phyloP scores from a whole-genome alignment of 2,329 filamentous ascomycete species.

The Elsinoe fawcettii region DNA sequence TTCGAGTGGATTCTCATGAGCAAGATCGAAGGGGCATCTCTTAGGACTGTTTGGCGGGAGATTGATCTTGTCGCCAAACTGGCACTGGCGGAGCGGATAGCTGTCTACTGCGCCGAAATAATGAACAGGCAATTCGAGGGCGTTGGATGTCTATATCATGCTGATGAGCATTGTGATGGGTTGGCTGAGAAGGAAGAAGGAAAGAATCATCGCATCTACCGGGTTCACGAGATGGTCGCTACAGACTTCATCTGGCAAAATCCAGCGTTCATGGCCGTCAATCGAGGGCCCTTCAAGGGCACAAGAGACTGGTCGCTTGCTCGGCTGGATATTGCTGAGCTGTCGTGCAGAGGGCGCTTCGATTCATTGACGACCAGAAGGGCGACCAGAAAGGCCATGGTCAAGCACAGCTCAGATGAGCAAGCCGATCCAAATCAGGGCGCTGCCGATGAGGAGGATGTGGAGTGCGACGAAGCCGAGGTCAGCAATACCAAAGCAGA shows the following conservation, averaged over 20 bases:
- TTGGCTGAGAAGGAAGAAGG: background rate
- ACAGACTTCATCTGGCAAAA: background rate
- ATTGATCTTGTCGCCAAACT: background rate
- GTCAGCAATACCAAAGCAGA: background rate
- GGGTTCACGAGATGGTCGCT: background rate
- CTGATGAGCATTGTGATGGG: background rate
- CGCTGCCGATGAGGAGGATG: background rate
- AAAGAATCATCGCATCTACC: background rate
- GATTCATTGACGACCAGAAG: background rate
- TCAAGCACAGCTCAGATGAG: background rate
- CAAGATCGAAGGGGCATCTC: background rate
- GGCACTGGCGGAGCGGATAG: background rate
- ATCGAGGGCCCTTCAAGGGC: background rate
- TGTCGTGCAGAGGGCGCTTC: background rate
- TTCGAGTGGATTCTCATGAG: slow-evolving; percentile 3
- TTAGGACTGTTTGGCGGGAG: background rate
- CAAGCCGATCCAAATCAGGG: background rate
- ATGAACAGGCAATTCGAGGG: background rate
- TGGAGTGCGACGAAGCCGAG: background rate
- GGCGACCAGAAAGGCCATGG: background rate
- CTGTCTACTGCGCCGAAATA: background rate
- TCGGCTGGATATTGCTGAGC: background rate
- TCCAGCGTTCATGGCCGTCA: background rate
- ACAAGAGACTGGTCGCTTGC: background rate
- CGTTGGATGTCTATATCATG: background rate